A percentile compares a stretch with the other conserved stretches of the same genome.
Conservation (phyloP, 148 eudicot genomes). For the Tetragonia tetragonoides region DNA sequence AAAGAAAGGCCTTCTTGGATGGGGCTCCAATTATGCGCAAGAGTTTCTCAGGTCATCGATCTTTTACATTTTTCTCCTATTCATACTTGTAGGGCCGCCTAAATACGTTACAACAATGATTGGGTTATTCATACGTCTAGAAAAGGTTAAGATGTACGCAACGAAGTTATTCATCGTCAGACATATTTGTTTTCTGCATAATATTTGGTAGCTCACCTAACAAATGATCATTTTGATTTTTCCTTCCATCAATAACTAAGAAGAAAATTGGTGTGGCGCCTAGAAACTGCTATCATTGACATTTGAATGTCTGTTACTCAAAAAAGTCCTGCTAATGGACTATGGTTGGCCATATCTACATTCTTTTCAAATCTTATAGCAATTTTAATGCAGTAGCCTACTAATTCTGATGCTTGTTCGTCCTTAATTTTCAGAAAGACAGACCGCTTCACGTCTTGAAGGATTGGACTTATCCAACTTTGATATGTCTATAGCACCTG, state of each 20-base stretch:
- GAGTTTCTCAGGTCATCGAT: constrained; percentile 54
- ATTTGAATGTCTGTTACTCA: neutral
- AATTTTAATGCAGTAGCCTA: neutral
- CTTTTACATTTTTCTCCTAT: neutral
- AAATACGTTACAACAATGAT: too few relatives aligned
- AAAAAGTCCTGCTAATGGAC: too few relatives aligned
- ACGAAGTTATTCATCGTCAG: too few relatives aligned
- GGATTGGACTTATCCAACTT: constrained; percentile 64
- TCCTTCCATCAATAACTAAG: neutral
- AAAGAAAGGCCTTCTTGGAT: constrained; percentile 43
- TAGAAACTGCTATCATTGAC: neutral
- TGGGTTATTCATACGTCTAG: too few relatives aligned
- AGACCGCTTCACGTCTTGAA: constrained; percentile 46
- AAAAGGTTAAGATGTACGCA: too few relatives aligned
- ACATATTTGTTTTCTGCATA: neutral
- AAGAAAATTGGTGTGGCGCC: neutral
- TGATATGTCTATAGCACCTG: constrained; percentile 46
- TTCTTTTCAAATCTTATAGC: too few relatives aligned
- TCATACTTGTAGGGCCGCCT: neutral
- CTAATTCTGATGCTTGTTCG: neutral
- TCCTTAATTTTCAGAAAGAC: constrained; percentile 51
- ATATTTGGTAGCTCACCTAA: constrained; percentile 16
- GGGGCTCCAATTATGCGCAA: constrained; percentile 33
- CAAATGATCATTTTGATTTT: constrained; percentile 6
- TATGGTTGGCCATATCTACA: too few relatives aligned